These are phyloP conservation scores for Mangifera indica DNA, from an alignment of 345 rosid genomes.

Conservation along the genomic window DNA sequence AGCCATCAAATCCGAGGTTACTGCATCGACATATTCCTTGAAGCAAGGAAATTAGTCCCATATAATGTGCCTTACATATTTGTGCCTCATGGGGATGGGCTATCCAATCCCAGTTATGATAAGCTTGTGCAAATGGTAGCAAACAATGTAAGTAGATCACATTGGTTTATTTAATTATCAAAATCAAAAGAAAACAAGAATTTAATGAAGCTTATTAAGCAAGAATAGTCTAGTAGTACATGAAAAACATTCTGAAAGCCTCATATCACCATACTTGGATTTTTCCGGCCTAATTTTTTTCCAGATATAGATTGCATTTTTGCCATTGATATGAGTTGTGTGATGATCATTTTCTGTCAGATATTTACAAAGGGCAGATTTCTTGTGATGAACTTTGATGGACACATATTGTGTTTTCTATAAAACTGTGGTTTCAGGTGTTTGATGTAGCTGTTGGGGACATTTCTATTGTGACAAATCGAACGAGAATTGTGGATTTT, in stretches of 20 bases:
- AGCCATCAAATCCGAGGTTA: conserved; percentile 59
- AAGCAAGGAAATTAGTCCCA: conserved; percentile 65
- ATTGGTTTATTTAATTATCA: background rate
- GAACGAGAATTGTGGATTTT: conserved; percentile 62
- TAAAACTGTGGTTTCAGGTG: conserved; percentile 38
- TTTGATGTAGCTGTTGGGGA: conserved; percentile 75
- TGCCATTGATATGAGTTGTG: background rate
- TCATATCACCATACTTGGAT: background rate
- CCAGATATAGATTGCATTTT: background rate
- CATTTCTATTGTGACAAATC: conserved; percentile 56
- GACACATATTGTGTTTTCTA: conserved; percentile 2
- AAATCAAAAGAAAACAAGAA: background rate
- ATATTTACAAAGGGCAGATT: background rate
- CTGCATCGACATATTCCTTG: conserved; percentile 72
- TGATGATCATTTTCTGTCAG: background rate
- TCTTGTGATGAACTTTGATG: conserved; percentile 10
- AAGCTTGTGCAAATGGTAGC: conserved; percentile 53
- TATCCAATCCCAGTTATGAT: conserved; percentile 58
- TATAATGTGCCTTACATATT: conserved; percentile 70
- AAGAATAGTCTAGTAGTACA: background rate
- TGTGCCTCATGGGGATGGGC: conserved; percentile 66
- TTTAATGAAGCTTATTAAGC: conserved; percentile 3
- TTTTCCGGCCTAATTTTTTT: too few species aligned
- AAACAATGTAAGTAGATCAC: conserved; percentile 52
- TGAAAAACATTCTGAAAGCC: background rate